These are phyloP conservation scores for Boletus huronensis DNA, from an alignment of 768 basidiomycete genomes.

Conservation along the genomic window DNA sequence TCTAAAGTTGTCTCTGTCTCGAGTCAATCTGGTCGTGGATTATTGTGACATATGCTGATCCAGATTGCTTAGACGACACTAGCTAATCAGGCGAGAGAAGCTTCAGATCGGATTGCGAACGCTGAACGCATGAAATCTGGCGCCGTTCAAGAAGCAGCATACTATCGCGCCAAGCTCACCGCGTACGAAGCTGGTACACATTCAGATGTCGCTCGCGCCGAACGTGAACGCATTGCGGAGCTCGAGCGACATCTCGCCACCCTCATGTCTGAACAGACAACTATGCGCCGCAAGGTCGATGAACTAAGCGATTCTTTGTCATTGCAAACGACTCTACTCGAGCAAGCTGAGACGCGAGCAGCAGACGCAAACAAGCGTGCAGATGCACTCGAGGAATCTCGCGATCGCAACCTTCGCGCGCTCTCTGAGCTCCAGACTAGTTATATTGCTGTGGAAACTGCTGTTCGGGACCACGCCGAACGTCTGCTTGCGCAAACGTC, in stretches of 20 bases:
- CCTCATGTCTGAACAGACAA: constrained; percentile 58
- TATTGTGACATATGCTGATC: constrained; percentile 9
- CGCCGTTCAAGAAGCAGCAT: constrained; percentile 92
- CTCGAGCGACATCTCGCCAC: constrained; percentile 69
- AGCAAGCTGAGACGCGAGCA: constrained; percentile 77
- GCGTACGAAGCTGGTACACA: constrained; percentile 74
- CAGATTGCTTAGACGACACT: constrained; percentile 53
- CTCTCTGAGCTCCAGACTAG: constrained; percentile 69
- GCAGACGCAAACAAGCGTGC: constrained; percentile 72
- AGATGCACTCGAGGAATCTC: constrained; percentile 66
- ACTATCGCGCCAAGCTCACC: constrained; percentile 91
- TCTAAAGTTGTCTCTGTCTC: not conserved
- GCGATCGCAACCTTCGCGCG: constrained; percentile 59
- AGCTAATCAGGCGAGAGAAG: constrained; percentile 68
- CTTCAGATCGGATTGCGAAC: constrained; percentile 74
- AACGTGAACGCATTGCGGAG: constrained; percentile 71
- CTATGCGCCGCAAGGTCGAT: constrained; percentile 65
- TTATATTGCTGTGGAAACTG: constrained; percentile 54
- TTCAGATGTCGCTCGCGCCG: constrained; percentile 62
- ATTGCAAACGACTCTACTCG: constrained; percentile 70
- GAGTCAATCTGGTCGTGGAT: not conserved
- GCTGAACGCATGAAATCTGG: constrained; percentile 72
- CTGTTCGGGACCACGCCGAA: constrained; percentile 74
- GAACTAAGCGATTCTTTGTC: constrained; percentile 73
- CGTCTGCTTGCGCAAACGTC: constrained; percentile 71